phyloP scores from a whole-genome alignment of 1,284 basidiomycete species.

The Apiotrichum gamsii region DNA sequence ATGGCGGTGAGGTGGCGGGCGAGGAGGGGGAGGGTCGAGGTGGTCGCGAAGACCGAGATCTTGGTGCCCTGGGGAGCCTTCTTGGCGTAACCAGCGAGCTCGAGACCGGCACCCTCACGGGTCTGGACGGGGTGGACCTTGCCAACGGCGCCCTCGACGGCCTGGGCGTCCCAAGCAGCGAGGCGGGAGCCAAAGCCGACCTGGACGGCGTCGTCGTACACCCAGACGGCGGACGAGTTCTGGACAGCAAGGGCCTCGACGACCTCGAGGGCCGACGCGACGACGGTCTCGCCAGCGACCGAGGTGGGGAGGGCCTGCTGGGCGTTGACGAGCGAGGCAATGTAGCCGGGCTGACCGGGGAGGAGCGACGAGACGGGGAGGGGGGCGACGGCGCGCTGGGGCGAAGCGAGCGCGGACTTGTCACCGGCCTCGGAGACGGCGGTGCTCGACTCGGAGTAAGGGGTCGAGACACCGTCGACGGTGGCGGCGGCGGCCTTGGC shows the following conservation, averaged over 20 bases:
- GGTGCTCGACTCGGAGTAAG: slow-evolving; percentile 33
- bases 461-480: slow-evolving; percentile 28
- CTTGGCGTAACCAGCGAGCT: slow-evolving; percentile 62
- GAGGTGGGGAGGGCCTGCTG: slow-evolving; percentile 29
- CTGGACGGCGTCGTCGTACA: slow-evolving; percentile 44
- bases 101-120: slow-evolving; percentile 76
- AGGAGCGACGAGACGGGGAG: slow-evolving; percentile 23
- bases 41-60: slow-evolving; percentile 44
- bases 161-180: slow-evolving; percentile 20
- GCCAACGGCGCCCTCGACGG: slow-evolving; percentile 11
- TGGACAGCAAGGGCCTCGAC: slow-evolving; percentile 42
- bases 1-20: slow-evolving; percentile 62
- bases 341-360: slow-evolving; percentile 30
- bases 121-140: slow-evolving; percentile 70
- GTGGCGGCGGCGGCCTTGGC: slow-evolving; percentile 19
- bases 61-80: slow-evolving; percentile 52
- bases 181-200: slow-evolving; percentile 40
- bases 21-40: slow-evolving; percentile 61
- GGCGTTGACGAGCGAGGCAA: slow-evolving; percentile 28
- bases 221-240: slow-evolving; percentile 39
- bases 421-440: slow-evolving; percentile 38
- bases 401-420: slow-evolving; percentile 13
- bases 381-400: slow-evolving; percentile 21
- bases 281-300: slow-evolving; percentile 39
- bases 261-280: slow-evolving; percentile 36